Conservation (phyloP, 768 basidiomycete genomes). For the Podaxis sp. region DNA sequence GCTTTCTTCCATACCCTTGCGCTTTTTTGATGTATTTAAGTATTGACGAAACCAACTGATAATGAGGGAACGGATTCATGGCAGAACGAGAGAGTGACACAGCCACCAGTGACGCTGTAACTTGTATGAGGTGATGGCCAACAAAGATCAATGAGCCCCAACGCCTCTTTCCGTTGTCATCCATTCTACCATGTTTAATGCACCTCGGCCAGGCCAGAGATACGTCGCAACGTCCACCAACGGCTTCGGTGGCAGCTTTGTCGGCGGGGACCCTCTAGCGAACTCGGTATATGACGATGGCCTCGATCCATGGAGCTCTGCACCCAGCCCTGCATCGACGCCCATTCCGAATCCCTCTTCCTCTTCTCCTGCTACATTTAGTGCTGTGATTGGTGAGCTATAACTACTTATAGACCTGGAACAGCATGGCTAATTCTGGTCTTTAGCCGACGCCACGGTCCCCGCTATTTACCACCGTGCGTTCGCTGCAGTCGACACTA, state of each 20-base stretch:
- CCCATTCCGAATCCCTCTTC: constrained; percentile 49
- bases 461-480: constrained; percentile 76
- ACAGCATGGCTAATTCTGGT: constrained; percentile 11
- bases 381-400: constrained; percentile 65
- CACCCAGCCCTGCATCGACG: constrained; percentile 71
- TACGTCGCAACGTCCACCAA: constrained; percentile 57
- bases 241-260: constrained; percentile 70
- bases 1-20: constrained; percentile 19
- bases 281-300: constrained; percentile 79
- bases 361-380: constrained; percentile 44
- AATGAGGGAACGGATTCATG: not conserved
- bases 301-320: constrained; percentile 77
- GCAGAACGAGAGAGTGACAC: not conserved
- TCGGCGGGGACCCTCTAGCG: constrained; percentile 74
- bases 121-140: not conserved
- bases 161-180: not conserved
- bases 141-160: not conserved
- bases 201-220: constrained; percentile 71
- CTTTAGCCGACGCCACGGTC: constrained; percentile 73
- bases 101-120: constrained; percentile 11
- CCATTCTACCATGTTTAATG: constrained; percentile 70
- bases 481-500: constrained; percentile 72
- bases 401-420: not conserved
- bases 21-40: constrained; percentile 23
- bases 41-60: constrained; percentile 13